A percentile compares a stretch with the other conserved stretches of the same genome.
phyloP scores from a whole-genome alignment of 2,329 filamentous ascomycete genomes.

The Colletotrichum sp. region DNA sequence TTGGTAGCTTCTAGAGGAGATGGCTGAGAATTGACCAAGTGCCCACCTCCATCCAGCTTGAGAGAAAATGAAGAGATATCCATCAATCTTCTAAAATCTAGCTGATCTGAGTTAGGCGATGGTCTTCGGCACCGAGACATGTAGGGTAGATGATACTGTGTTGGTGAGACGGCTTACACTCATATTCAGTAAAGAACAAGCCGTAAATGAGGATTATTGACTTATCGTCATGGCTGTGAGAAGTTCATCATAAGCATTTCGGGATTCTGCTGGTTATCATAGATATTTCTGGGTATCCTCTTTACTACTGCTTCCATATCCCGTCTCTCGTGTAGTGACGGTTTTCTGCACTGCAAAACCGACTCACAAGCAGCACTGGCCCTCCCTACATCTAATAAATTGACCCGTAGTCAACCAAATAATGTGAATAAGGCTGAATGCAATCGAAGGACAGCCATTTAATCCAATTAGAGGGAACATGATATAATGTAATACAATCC shows the following conservation, averaged over 20 bases:
- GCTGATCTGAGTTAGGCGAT: not conserved
- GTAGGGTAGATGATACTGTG: not conserved
- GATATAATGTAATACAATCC: too few relatives aligned
- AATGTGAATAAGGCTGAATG: not conserved
- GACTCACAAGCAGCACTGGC: not conserved
- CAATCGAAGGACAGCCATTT: not conserved
- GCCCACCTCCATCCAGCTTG: not conserved
- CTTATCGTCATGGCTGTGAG: not conserved
- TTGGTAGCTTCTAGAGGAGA: not conserved
- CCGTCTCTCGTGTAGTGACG: not conserved
- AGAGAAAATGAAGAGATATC: not conserved
- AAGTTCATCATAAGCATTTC: not conserved
- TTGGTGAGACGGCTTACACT: rapidly evolving
- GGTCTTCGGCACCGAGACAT: not conserved
- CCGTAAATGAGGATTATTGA: not conserved
- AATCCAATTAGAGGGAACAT: too few relatives aligned
- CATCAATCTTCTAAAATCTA: not conserved
- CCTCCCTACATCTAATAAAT: not conserved
- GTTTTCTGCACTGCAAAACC: rapidly evolving
- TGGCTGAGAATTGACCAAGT: not conserved
- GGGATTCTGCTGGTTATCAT: not conserved
- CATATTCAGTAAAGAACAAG: not conserved
- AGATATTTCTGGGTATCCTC: rapidly evolving
- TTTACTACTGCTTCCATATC: not conserved
- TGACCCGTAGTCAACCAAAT: not conserved